These are phyloP conservation scores for Penicillium turbatum DNA, from an alignment of 495 filamentous ascomycete species.

Conservation along the genomic window DNA sequence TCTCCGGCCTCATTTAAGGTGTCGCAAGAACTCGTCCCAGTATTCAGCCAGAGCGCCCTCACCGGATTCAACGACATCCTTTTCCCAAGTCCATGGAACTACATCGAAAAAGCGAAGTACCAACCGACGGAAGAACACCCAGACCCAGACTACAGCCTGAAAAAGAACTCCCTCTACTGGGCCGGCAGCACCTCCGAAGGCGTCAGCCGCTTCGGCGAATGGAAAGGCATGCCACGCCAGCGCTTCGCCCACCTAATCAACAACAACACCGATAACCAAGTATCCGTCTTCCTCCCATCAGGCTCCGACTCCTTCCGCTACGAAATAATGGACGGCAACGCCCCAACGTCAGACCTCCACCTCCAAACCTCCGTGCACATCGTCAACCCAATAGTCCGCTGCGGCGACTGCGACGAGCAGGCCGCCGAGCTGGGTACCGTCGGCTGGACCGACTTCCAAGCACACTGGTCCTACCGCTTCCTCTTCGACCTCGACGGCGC, in stretches of 20 bases:
- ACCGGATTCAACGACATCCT: slow-evolving; percentile 50
- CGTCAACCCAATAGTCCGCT: slow-evolving; percentile 50
- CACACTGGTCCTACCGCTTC: slow-evolving; percentile 60
- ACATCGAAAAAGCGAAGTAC: slow-evolving; percentile 47
- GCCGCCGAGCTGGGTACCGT: slow-evolving; percentile 47
- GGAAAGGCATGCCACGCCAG: slow-evolving; percentile 58
- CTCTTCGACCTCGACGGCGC: slow-evolving; percentile 68
- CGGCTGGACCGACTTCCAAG: slow-evolving; percentile 46
- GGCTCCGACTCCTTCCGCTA: slow-evolving; percentile 32
- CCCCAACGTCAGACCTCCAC: slow-evolving; percentile 26
- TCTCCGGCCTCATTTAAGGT: slow-evolving; percentile 59
- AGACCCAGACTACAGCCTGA: slow-evolving; percentile 38
- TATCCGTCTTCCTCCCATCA: slow-evolving; percentile 38
- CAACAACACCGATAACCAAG: slow-evolving; percentile 45
- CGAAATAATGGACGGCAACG: slow-evolving; percentile 33
- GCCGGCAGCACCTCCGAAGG: slow-evolving; percentile 56
- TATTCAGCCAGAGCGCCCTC: slow-evolving; percentile 71
- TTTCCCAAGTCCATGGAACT: slow-evolving; percentile 48
- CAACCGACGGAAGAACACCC: slow-evolving; percentile 33
- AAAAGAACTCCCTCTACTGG: slow-evolving; percentile 50
- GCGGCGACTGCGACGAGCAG: slow-evolving; percentile 53
- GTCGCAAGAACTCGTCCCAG: slow-evolving; percentile 58
- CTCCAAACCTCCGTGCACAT: slow-evolving; percentile 42
- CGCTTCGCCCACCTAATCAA: slow-evolving; percentile 53
- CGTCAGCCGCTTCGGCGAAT: slow-evolving; percentile 46